Base-by-base conservation (phyloP, 1,284 basidiomycete species). In the Cryptococcus jaspeensis region DNA sequence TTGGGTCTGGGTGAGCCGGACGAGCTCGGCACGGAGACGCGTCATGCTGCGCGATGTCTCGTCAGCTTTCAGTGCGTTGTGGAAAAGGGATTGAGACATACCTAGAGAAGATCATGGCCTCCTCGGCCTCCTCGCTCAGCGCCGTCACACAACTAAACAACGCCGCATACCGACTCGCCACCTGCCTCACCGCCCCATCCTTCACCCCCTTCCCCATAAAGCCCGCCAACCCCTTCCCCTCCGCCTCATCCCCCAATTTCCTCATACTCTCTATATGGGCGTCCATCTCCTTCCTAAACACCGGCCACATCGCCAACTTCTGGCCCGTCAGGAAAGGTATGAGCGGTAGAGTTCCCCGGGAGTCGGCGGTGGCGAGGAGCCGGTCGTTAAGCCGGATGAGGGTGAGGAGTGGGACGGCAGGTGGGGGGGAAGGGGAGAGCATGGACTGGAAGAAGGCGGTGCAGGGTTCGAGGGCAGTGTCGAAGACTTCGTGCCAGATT, bases 101-200 rank as follows among this genome's bases (percentile, higher is more conserved):
- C 92, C 92, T 92, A 13, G 88, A 87, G 69, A 94, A 95, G 46
- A 94, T 88, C 92, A 95, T 94, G 6, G 89, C 90, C 72, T 96
- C 92, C 63, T 93, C 90, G 42, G 86, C 87, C 64, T 90, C 87
- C 48, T 84, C 84, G 6, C 90, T 91, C 62, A 95, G 77, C 23
- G 84, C 83, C 20, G 92, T 84, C 61, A 92, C 85, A 2, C 87
- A 86, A 57, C 85, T 86, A 79, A 96, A 95, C 61, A 93, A 72
- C 23, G 81, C 80, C 12, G 87, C 82, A 72, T 96, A 97, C 56
- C 86, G 71, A 80, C 68, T 81, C 74, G 81, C 87, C 83, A 74
- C 74, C 71, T 79, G 62, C 39, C 83, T 76, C 11, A 93, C 85
- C 35, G 81, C 77, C 22, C 79, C 77, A 66, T 93, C 88, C n/a